These are phyloP conservation scores for Trypethelium eluteriae DNA, from an alignment of 495 filamentous ascomycete species.

Conservation along the genomic window DNA sequence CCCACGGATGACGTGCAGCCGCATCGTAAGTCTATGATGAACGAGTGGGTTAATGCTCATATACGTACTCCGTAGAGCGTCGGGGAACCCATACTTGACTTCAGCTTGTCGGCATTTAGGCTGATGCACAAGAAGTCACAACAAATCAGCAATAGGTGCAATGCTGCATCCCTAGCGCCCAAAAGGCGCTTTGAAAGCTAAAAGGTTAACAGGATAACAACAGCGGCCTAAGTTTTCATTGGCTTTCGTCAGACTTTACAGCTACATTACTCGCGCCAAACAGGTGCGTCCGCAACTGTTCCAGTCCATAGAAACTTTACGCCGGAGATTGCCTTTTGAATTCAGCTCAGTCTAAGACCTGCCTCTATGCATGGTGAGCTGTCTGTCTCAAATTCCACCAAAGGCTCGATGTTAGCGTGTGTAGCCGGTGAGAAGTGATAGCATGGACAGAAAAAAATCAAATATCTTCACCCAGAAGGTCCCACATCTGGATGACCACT, in stretches of 20 bases:
- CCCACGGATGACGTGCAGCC: no score
- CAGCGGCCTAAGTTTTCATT: not conserved
- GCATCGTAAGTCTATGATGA: no score
- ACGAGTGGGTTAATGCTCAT: no score
- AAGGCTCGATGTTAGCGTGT: no score
- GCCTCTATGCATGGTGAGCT: not conserved
- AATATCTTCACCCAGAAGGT: no score
- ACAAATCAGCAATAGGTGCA: not conserved
- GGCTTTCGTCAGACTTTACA: not conserved
- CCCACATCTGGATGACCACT: no score
- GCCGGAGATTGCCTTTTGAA: not conserved
- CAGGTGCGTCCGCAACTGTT: not conserved
- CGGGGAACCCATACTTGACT: not conserved
- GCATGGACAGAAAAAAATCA: no score
- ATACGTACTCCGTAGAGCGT: no score
- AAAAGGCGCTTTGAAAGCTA: not conserved
- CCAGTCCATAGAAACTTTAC: not conserved
- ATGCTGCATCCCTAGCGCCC: not conserved
- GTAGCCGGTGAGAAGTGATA: no score
- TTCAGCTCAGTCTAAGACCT: not conserved
- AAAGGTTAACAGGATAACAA: not conserved
- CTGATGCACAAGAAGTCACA: not conserved
- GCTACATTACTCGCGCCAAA: not conserved
- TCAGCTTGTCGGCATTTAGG: not conserved
- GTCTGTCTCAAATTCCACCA: not conserved